Evolutionary conservation across 371 early-diverging fungal genomes (phyloP).

Genomic region (Scutellospora calospora): DNA sequence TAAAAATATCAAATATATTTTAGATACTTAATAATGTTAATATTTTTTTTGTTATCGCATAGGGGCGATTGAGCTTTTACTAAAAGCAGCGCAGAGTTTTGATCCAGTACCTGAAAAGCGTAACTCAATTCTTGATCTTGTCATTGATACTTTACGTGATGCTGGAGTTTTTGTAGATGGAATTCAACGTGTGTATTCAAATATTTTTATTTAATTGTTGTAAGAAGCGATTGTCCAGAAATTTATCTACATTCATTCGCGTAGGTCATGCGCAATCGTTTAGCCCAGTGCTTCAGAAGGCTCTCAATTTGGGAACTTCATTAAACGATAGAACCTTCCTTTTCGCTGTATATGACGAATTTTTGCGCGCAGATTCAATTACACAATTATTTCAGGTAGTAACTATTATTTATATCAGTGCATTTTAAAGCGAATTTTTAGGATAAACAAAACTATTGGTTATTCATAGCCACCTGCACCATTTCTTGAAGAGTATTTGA

Average conservation of each 20-base stretch:
- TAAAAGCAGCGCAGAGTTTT: constrained; percentile 27
- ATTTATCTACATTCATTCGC: neutral
- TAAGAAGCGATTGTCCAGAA: neutral
- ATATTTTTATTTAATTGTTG: neutral
- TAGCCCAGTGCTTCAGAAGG: constrained; percentile 36
- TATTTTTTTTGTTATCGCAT: too few relatives aligned
- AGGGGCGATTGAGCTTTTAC: constrained; percentile 27
- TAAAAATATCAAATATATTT: neutral
- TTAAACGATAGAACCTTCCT: constrained; percentile 38
- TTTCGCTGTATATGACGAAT: constrained; percentile 43
- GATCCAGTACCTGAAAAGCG: constrained; percentile 21
- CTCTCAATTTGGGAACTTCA: constrained; percentile 18
- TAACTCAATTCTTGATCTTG: constrained; percentile 16
- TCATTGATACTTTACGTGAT: constrained; percentile 22
- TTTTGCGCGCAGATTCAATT: constrained; percentile 28
- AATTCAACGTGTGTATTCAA: neutral
- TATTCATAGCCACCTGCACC: constrained; percentile 30
- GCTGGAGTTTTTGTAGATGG: constrained; percentile 38
- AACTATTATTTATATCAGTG: neutral
- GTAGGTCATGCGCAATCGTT: neutral
- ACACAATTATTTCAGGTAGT: constrained; percentile 33
- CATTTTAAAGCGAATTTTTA: neutral
- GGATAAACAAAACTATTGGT: neutral
- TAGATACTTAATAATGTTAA: neutral
- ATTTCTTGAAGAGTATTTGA: constrained; percentile 38